Evolutionary conservation across 1,284 basidiomycete genomes (phyloP), one percentile per base, ranked within the genome.

Genomic region (Pisolithus thermaeus): DNA sequence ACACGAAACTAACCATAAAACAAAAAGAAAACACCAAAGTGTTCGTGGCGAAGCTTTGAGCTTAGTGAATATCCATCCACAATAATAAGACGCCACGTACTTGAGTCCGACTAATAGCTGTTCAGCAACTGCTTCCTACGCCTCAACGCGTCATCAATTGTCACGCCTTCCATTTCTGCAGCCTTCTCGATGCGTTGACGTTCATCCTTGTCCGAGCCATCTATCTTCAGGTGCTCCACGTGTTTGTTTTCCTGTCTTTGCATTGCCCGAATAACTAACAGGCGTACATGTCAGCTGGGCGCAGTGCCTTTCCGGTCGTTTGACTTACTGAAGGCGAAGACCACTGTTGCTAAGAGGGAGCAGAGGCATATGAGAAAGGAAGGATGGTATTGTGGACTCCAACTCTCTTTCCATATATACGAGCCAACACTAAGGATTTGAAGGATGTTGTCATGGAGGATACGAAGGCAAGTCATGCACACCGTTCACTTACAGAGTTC

Each of bases 281-380:
- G 28, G 42, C 28, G 28, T 30, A 11, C 41, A 20, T 41, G 36
- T 54, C 27, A 42, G 41, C 35, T 37, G 6, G 16, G 32, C 32
- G 28, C 9, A 43, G 52, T 20, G 22, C 40, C 22, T 12, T 41
- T 23, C 48, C 37, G 35, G 50, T 18, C 8, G 50, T 20, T n/a
- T 12, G 11, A 52, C 69, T 22, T 58, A 79, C 79, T 59, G 12
- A 73, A 58, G 25, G 73, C 64, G 20, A 78, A 58, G 2, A 69
- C 35, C 6, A 65, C 67, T 50, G 70, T 67, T 1, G 78, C 61
- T 23, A 60, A 70, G 6, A 80, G 64, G 1, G 71, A 64, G 43
- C 66, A 68, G 0, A 80, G 56, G 0, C 72, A 74, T 50, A 80
- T 77, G n/a, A 66, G 68, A 76, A 80, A 76, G 0, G 77, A 78